Conservation (phyloP, 2,329 filamentous ascomycete genomes). For the Aspergillus ustus region DNA sequence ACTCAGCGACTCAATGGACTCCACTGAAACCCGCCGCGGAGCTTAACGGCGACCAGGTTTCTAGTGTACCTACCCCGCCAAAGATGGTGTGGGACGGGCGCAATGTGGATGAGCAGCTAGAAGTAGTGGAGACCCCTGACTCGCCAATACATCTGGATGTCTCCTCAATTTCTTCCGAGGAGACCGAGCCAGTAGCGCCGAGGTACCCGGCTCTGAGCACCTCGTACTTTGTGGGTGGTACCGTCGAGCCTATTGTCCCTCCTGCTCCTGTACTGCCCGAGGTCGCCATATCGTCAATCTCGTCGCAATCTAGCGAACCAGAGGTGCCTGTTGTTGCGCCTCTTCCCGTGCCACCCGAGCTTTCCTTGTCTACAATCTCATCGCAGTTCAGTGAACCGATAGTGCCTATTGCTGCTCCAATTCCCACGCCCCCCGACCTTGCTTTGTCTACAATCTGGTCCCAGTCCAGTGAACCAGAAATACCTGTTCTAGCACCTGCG, state of each 20-base stretch:
- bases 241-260: slow-evolving; percentile 34
- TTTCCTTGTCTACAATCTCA: slow-evolving; percentile 19
- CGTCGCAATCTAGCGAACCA: slow-evolving; percentile 32
- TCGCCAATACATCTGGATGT: slow-evolving; percentile 33
- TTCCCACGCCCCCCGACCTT: slow-evolving; percentile 23
- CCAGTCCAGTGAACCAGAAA: slow-evolving; percentile 28
- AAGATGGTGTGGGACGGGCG: slow-evolving; percentile 48
- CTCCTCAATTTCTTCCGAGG: slow-evolving; percentile 39
- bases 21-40: slow-evolving; percentile 37
- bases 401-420: neutral
- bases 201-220: slow-evolving; percentile 40
- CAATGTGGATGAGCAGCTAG: slow-evolving; percentile 21
- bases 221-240: slow-evolving; percentile 36
- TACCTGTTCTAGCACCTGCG: slow-evolving; percentile 29
- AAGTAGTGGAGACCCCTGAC: slow-evolving; percentile 22
- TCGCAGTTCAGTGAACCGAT: neutral
- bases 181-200: slow-evolving; percentile 49
- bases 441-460: slow-evolving; percentile 39
- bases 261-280: slow-evolving; percentile 25
- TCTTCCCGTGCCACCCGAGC: slow-evolving; percentile 7
- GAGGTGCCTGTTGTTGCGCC: slow-evolving; percentile 21
- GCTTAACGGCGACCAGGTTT: slow-evolving; percentile 32
- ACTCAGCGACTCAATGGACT: slow-evolving; percentile 49
- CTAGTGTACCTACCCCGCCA: slow-evolving; percentile 43
- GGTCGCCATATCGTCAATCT: slow-evolving; percentile 40